These are phyloP conservation scores for Fusarium udum DNA, from an alignment of 2,329 filamentous ascomycete species.

Conservation along the genomic window DNA sequence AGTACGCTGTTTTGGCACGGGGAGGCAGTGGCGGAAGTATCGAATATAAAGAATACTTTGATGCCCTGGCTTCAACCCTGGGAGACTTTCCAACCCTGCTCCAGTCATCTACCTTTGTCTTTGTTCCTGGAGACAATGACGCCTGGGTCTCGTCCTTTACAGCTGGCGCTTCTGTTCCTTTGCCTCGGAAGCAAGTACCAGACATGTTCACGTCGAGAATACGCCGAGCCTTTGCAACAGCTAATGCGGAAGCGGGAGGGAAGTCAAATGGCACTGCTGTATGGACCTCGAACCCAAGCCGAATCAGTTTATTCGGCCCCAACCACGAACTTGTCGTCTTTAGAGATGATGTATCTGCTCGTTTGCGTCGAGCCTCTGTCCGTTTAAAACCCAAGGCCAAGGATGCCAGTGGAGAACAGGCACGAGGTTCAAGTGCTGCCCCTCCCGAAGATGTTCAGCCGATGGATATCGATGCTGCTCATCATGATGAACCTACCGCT, in stretches of 20 bases:
- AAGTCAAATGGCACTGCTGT: slow-evolving; percentile 67
- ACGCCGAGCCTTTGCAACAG: slow-evolving; percentile 79
- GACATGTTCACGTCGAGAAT: slow-evolving; percentile 91
- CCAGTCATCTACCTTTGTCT: slow-evolving; percentile 83
- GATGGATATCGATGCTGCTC: slow-evolving; percentile 54
- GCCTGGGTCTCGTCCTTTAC: slow-evolving; percentile 93
- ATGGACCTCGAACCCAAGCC: slow-evolving; percentile 89
- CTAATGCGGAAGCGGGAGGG: slow-evolving; percentile 74
- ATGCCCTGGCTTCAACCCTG: slow-evolving; percentile 82
- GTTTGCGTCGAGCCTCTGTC: slow-evolving; percentile 80
- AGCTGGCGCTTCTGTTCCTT: slow-evolving; percentile 74
- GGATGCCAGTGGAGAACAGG: slow-evolving; percentile 49
- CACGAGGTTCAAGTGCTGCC: slow-evolving; percentile 16
- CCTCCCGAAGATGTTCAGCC: slow-evolving; percentile 32
- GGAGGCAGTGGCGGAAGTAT: slow-evolving; percentile 83
- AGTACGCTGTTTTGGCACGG: slow-evolving; percentile 70
- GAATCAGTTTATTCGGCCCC: slow-evolving; percentile 85
- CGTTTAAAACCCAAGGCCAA: slow-evolving; percentile 64
- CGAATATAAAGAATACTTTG: slow-evolving; percentile 97
- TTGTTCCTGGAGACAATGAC: slow-evolving; percentile 96
- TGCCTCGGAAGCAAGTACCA: slow-evolving; percentile 79
- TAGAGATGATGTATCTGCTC: slow-evolving; percentile 83
- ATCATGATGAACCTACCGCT: slow-evolving; percentile 28
- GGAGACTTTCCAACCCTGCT: slow-evolving; percentile 85
- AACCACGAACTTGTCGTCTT: slow-evolving; percentile 88